Percentiles rank a stretch among this genome's conserved stretches.
Evolutionary conservation across 176 grass and related monocot genomes (phyloP).

Genomic region (Ampelocalamus luodianensis): DNA sequence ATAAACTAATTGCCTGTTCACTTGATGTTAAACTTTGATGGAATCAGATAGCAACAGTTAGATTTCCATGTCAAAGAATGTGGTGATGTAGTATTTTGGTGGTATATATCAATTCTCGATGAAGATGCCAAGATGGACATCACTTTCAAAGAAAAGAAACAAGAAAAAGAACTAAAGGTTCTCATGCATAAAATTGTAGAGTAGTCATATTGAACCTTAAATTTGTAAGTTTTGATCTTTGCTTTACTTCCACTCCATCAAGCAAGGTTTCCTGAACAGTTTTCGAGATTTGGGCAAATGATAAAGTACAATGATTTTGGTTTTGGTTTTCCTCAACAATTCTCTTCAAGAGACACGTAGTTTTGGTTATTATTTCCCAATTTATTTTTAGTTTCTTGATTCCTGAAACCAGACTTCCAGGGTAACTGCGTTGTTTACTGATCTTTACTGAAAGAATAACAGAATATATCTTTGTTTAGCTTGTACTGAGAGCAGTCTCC

Average conservation of each 20-base stretch:
- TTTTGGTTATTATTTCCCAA: neutral
- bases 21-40: neutral
- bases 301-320: neutral
- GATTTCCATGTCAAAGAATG: neutral
- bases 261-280: slow-evolving; percentile 6
- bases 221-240: slow-evolving; percentile 4
- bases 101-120: slow-evolving; percentile 12
- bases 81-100: slow-evolving; percentile 9
- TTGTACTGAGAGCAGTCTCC: neutral
- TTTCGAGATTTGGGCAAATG: slow-evolving; percentile 18
- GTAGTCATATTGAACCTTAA: neutral
- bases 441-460: too few species aligned
- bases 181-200: neutral
- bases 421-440: too few species aligned
- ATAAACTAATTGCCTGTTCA: slow-evolving; percentile 8
- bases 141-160: neutral
- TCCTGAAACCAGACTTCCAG: too few species aligned
- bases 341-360: neutral
- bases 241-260: neutral
- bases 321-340: slow-evolving; percentile 5
- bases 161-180: neutral
- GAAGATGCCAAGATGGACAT: neutral
- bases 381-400: too few species aligned
- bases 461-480: neutral
- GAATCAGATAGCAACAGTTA: neutral